Percentiles rank a stretch among this genome's conserved stretches.
Conservation (phyloP, 768 basidiomycete species). For the Boletus reticuloceps region DNA sequence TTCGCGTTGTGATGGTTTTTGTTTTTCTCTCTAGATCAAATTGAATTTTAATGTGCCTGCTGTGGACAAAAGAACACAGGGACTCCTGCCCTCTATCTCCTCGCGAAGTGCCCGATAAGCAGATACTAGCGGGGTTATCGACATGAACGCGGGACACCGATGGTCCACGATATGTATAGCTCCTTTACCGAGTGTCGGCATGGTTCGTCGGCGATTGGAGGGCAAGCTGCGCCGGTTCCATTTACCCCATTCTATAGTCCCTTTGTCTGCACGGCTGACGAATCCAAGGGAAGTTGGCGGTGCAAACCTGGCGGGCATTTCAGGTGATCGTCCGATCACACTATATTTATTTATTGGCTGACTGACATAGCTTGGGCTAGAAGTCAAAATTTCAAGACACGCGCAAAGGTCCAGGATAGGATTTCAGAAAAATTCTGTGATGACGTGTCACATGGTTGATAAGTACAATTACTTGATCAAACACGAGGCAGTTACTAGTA, state of each 20-base stretch:
- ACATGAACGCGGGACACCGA: constrained; percentile 31
- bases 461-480: constrained; percentile 1
- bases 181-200: neutral
- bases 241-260: constrained; percentile 5
- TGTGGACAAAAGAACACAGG: neutral
- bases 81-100: constrained; percentile 15
- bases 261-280: neutral
- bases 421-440: neutral
- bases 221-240: constrained; percentile 1
- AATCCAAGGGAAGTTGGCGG: neutral
- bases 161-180: constrained; percentile 8
- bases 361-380: neutral
- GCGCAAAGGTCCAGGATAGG: neutral
- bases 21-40: neutral
- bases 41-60: constrained; percentile 18
- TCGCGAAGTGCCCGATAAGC: constrained; percentile 34
- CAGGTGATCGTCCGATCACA: neutral
- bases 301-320: neutral
- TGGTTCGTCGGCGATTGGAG: constrained; percentile 12
- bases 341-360: neutral
- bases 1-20: neutral
- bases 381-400: neutral
- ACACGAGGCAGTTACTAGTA: constrained; percentile 20
- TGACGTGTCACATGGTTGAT: constrained; percentile 1
- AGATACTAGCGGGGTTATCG: constrained; percentile 42